Percentiles rank a stretch among this genome's conserved stretches.
These are phyloP conservation scores for Paramecium sonneborni DNA, from an alignment of 73 alveolate species.

Conservation along the genomic window DNA sequence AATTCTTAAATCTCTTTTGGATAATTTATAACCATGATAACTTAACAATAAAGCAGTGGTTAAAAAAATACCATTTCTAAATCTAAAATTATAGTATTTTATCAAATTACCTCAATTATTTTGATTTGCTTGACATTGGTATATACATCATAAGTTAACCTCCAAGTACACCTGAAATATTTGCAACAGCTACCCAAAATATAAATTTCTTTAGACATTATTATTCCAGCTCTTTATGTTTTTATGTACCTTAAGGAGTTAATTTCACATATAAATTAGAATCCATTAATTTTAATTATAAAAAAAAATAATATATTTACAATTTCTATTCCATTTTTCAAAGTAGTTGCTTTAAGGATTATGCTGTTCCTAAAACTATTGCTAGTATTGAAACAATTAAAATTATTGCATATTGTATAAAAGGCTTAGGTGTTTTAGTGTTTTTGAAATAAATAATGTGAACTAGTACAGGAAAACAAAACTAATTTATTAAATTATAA, in stretches of 20 bases:
- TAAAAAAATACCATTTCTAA: background rate
- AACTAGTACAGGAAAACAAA: background rate
- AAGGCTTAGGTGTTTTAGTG: background rate
- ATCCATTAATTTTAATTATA: background rate
- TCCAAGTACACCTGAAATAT: conserved; percentile 6
- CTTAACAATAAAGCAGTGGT: background rate
- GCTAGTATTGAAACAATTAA: background rate
- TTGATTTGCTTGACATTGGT: background rate
- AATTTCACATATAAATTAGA: conserved; percentile 32
- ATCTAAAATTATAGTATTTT: background rate
- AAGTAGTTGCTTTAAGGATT: background rate
- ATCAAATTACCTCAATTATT: background rate
- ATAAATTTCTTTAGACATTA: background rate
- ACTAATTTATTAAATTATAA: background rate
- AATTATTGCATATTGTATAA: background rate
- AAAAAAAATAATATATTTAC: background rate
- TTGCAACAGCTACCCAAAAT: conserved; percentile 26
- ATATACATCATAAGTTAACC: conserved; percentile 48
- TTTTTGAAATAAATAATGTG: background rate
- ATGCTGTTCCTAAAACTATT: background rate
- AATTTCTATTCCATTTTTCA: background rate
- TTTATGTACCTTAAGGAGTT: conserved; percentile 31
- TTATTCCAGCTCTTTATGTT: conserved; percentile 2
- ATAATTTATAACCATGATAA: conserved; percentile 50
- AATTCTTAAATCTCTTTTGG: conserved; percentile 38